Evolutionary conservation across 2,329 filamentous ascomycete genomes (phyloP).

Genomic region (Chrysosporium queenslandicum): DNA sequence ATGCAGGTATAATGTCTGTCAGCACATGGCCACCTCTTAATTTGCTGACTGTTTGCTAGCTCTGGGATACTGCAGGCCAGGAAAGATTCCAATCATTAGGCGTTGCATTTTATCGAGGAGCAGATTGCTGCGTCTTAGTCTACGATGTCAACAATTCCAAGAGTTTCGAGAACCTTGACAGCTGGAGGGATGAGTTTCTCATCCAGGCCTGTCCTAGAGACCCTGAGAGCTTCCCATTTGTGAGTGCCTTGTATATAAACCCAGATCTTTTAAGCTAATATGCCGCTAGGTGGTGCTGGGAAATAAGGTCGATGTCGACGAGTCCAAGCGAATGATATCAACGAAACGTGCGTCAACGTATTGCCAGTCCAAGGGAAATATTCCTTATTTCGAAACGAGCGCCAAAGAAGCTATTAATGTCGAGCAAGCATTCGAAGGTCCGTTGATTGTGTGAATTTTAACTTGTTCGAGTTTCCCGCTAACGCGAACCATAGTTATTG

Average conservation of each 20-base stretch:
- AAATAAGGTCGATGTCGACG: slow-evolving; percentile 98
- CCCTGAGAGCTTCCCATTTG: slow-evolving; percentile 95
- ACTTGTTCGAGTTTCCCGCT: not conserved
- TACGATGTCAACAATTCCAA: slow-evolving; percentile 99
- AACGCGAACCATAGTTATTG: slow-evolving; percentile 59
- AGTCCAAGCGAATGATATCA: slow-evolving; percentile 93
- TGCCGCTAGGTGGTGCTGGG: slow-evolving; percentile 69
- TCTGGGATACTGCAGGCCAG: slow-evolving; percentile 97
- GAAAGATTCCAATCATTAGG: slow-evolving; percentile 98
- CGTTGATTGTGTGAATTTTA: slow-evolving; percentile 19
- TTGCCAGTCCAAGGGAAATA: slow-evolving; percentile 92
- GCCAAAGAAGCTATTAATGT: slow-evolving; percentile 98
- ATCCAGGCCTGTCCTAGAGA: slow-evolving; percentile 95
- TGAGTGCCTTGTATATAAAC: slow-evolving; percentile 39
- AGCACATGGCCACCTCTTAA: not conserved
- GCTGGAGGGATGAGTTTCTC: slow-evolving; percentile 96
- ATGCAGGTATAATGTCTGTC: slow-evolving; percentile 63
- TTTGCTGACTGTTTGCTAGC: slow-evolving; percentile 94
- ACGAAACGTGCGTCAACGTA: slow-evolving; percentile 95
- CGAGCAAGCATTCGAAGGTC: slow-evolving; percentile 72
- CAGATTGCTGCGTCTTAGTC: slow-evolving; percentile 97
- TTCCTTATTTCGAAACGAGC: slow-evolving; percentile 98
- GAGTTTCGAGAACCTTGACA: slow-evolving; percentile 96
- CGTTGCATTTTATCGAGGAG: slow-evolving; percentile 99
- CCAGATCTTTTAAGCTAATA: slow-evolving; percentile 10